Evolutionary conservation across 148 eudicot species (phyloP), one percentile per base, ranked within the genome.

Genomic region (Rhododendron molle): DNA sequence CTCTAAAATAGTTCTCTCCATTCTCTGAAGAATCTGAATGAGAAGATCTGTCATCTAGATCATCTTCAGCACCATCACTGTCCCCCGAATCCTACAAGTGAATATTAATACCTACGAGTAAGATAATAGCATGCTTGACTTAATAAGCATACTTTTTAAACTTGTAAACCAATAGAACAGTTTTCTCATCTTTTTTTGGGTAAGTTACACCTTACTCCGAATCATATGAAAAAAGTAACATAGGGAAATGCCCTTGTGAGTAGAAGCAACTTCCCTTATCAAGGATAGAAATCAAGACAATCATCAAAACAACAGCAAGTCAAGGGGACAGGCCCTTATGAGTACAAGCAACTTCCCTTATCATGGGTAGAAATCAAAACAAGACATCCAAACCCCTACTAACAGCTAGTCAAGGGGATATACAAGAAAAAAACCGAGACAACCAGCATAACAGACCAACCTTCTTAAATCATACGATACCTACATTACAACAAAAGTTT

Each of bases 41-140:
- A 76, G 88, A 87, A 85, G 81, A 71, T 79, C 80, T 84, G 71
- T 84, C 88, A 58, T 88, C 90, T 65, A 74, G 80, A 81, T 88
- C 86, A 73, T 90, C 90, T 74, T 90, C 95, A 83, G 76, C 85
- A 83, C 86, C 85, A 16, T 85, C 89, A 85, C 89, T 88, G 54
- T 90, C 96, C 85, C 85, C 92, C 1, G 77, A 83, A 85, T 86
- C 93, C 94, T 94, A 91, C 79, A 84, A 60, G 82, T 47, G 44
- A 77, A 67, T 38, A 28, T 12, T n/a, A 78, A 14, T 74, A 52
- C 14, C 52, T 11, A 46, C 13, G 13, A 40, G 32, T 18, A 47
- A 30, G 26, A 69, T 14, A 46, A 11, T 15, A 69, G 47, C 43
- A 16, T 4, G 4, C 38, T 44, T 83, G 46, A 69, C 30, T 28